Conservation (phyloP, 495 filamentous ascomycete genomes). For the Letharia columbiana region DNA sequence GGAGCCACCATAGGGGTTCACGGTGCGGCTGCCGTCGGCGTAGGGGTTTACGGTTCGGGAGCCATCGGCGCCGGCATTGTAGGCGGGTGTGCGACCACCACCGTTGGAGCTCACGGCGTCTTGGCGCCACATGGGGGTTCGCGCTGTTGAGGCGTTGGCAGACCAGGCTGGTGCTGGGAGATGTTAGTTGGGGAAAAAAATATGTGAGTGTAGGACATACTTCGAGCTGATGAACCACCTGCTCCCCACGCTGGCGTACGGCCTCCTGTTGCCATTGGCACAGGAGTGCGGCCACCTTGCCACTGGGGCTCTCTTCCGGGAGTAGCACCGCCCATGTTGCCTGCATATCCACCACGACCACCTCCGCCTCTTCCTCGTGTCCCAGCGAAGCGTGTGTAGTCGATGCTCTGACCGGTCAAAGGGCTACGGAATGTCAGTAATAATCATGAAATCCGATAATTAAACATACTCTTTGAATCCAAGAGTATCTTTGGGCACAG, state of each 20-base stretch:
- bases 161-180: conserved; percentile 51
- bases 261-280: conserved; percentile 44
- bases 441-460: neutral
- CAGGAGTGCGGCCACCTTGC: conserved; percentile 62
- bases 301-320: conserved; percentile 30
- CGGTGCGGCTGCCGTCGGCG: conserved; percentile 64
- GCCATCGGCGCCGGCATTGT: conserved; percentile 45
- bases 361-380: conserved; percentile 46
- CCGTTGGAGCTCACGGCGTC: conserved; percentile 24
- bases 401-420: conserved; percentile 64
- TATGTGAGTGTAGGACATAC: conserved; percentile 37
- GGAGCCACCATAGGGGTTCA: conserved; percentile 42
- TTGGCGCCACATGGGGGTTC: conserved; percentile 31
- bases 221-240: conserved; percentile 29
- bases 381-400: conserved; percentile 54
- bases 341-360: conserved; percentile 35
- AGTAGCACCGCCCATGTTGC: conserved; percentile 31
- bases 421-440: conserved; percentile 32
- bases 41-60: conserved; percentile 68
- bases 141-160: conserved; percentile 28
- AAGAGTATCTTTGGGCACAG: conserved; percentile 66
- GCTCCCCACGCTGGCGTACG: conserved; percentile 62
- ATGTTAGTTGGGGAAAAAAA: neutral
- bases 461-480: conserved; percentile 65
- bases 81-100: conserved; percentile 62